These are phyloP conservation scores for Naumovozyma castellii DNA, from an alignment of 805 yeast species.

Conservation along the genomic window DNA sequence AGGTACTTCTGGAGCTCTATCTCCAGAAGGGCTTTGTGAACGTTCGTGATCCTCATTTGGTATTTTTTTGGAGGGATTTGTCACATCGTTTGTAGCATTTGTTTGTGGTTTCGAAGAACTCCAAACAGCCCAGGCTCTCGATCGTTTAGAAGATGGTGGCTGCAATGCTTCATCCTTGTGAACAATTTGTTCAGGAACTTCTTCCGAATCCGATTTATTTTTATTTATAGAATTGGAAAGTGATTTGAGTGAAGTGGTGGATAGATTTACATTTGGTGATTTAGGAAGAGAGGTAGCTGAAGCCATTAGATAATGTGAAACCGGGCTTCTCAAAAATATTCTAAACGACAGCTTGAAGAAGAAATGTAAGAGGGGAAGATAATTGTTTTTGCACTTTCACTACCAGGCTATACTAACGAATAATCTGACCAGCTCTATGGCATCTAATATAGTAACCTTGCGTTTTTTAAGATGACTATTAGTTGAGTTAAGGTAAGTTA, in stretches of 20 bases:
- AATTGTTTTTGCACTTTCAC: too few species aligned
- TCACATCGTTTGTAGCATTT: background rate
- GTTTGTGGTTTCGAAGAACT: background rate
- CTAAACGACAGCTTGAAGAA: background rate
- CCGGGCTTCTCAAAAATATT: background rate
- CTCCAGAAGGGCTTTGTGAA: too few species aligned
- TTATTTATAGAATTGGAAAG: background rate
- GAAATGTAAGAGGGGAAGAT: background rate
- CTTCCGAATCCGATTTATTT: too few species aligned
- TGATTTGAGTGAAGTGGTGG: conserved; percentile 6
- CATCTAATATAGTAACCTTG: too few species aligned
- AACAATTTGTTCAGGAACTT: too few species aligned
- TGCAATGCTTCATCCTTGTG: too few species aligned
- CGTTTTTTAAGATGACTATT: too few species aligned
- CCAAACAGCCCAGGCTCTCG: background rate
- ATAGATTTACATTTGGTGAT: background rate
- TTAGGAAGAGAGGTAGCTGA: conserved; percentile 4
- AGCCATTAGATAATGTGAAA: conserved; percentile 1
- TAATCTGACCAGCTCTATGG: too few species aligned
- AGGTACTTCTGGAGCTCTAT: background rate
- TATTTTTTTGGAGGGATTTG: too few species aligned
- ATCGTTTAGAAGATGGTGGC: background rate
- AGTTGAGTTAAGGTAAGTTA: too few species aligned
- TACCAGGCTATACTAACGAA: too few species aligned
- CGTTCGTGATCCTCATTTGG: too few species aligned